Conservation (phyloP, 352 stramenopile species). For the Pythium inflatum region DNA sequence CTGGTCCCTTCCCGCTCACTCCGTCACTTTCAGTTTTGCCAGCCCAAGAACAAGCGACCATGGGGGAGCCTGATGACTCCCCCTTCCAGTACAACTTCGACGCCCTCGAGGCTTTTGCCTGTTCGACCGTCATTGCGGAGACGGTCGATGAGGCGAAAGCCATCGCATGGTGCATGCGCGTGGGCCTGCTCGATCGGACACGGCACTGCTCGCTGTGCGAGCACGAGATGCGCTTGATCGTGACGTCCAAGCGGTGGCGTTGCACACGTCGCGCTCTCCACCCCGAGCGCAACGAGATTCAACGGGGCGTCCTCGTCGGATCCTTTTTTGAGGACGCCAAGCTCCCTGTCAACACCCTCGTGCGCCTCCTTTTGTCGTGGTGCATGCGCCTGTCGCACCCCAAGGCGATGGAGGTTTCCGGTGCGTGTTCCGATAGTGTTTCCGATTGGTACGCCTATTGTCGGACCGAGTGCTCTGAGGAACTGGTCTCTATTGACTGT, state of each 20-base stretch:
- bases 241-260: constrained; percentile 1
- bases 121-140: too few relatives aligned
- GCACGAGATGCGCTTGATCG: too few relatives aligned
- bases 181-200: too few relatives aligned
- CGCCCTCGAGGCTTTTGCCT: too few relatives aligned
- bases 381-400: background rate
- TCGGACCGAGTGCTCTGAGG: background rate
- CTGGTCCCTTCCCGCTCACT: too few relatives aligned
- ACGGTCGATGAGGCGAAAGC: too few relatives aligned
- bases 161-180: too few relatives aligned
- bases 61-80: too few relatives aligned
- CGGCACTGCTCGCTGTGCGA: too few relatives aligned
- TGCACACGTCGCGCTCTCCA: background rate
- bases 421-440: background rate
- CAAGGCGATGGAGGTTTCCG: background rate
- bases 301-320: background rate
- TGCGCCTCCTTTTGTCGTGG: background rate
- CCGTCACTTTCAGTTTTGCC: too few relatives aligned
- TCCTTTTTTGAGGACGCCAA: background rate
- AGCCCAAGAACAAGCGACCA: too few relatives aligned
- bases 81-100: too few relatives aligned
- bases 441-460: constrained; percentile 2
- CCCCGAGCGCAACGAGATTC: background rate
- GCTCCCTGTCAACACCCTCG: background rate
- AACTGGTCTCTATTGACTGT: background rate